Evolutionary conservation across 106 monocot genomes (phyloP), one percentile per base, ranked within the genome.

Genomic region (Dactylorhiza incarnata): DNA sequence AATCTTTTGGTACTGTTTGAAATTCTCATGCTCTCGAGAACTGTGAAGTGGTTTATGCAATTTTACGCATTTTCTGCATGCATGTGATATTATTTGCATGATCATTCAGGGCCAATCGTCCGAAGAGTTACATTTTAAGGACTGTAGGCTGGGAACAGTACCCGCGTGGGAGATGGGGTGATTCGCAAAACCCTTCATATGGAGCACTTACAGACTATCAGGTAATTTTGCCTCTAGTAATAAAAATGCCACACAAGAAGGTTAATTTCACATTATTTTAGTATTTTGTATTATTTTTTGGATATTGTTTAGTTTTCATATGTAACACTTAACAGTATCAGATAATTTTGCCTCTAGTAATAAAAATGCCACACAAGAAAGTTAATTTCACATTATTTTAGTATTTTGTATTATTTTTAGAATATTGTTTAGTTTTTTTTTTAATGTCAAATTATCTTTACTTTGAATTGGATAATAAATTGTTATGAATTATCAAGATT

Each of bases 91-190:
- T 74, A 17, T 77, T 63, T 83, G 23, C 15, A 52, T 49, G 37
- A 74, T 68, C 59, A 72, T 76, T 20, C 77, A 95, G 94, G 94
- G 94, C 94, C 49, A 95, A 95, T 76, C 90, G 94, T 73, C 94
- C 94, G 71, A 89, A 85, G 46, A 95, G 94, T 78, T 95, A 95
- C 75, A 85, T 95, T 76, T 77, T 83, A 23, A 91, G 94, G 81
- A 95, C 94, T 62, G 63, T 69, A n/a, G 89, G 87, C 75, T 95
- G 95, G 95, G 95, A 95, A 20, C 91, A 91, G 75, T 95, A 89
- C 71, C 95, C 91, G 44, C 89, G 29, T 74, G 95, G 95, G 2
- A 87, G 95, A 68, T 95, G 95, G 95, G 89, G 89, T 55, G 95
- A 95, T 84, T 89, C 95, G 53, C 51, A 80, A 20, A 95, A 95